Evolutionary conservation across 371 early-diverging fungal genomes (phyloP).

Genomic region (Mucor racemosus): DNA sequence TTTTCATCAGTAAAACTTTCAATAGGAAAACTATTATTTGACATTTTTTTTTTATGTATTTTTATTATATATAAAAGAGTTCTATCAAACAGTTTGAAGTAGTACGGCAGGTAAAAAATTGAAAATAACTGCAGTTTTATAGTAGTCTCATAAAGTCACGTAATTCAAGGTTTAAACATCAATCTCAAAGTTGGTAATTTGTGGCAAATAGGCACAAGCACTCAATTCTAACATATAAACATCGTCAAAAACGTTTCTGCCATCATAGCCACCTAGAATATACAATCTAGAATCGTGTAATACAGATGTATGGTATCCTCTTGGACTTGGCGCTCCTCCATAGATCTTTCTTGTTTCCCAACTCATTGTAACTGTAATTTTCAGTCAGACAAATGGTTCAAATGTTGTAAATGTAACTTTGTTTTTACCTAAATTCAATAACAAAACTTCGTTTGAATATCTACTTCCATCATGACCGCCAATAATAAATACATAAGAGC

Average conservation of each 20-base stretch:
- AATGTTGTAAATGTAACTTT: neutral
- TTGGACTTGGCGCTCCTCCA: constrained; percentile 68
- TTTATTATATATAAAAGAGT: neutral
- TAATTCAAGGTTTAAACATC: constrained; percentile 24
- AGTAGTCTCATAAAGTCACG: neutral
- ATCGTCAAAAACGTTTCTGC: constrained; percentile 81
- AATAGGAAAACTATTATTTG: neutral
- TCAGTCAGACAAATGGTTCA: neutral
- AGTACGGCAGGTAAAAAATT: neutral
- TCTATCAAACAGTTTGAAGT: neutral
- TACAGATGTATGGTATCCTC: constrained; percentile 86
- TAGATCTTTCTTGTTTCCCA: constrained; percentile 81
- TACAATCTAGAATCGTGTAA: constrained; percentile 83
- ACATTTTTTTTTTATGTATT: neutral
- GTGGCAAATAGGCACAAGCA: constrained; percentile 76
- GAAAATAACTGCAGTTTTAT: neutral
- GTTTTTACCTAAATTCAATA: constrained; percentile 77
- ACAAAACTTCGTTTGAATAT: constrained; percentile 79
- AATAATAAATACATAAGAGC: constrained; percentile 86
- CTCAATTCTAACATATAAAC: constrained; percentile 83
- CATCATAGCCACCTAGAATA: constrained; percentile 87
- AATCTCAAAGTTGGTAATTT: constrained; percentile 66
- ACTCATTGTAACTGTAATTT: constrained; percentile 66
- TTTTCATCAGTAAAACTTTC: neutral
- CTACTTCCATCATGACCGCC: constrained; percentile 88